Percentiles rank a stretch among this genome's conserved stretches.
phyloP scores from a whole-genome alignment of 164 flowering plant species.

The Akebia trifoliata region DNA sequence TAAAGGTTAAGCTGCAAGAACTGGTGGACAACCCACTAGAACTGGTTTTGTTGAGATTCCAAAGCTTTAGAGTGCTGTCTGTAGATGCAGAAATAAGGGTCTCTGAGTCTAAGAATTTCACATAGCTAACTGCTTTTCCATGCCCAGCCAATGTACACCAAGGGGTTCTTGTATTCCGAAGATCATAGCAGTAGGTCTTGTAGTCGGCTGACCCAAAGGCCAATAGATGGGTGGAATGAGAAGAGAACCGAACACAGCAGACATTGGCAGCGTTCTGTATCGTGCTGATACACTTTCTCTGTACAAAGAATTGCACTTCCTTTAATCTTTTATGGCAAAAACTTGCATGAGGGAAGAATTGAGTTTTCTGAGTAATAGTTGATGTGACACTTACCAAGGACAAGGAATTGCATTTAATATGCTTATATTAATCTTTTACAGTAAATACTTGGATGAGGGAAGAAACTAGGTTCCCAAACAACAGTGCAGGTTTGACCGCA shows the following conservation, averaged over 20 bases:
- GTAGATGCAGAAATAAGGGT: slow-evolving; percentile 93
- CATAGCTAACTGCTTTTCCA: slow-evolving; percentile 85
- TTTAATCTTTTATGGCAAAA: no score
- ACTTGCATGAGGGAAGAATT: no score
- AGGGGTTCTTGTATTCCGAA: slow-evolving; percentile 64
- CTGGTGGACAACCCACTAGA: slow-evolving; percentile 42
- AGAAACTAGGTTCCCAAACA: no score
- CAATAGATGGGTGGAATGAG: slow-evolving; percentile 64
- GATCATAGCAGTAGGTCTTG: slow-evolving; percentile 84
- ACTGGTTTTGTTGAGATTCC: slow-evolving; percentile 82
- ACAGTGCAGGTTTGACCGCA: no score
- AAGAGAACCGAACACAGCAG: slow-evolving; percentile 92
- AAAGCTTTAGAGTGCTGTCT: slow-evolving; percentile 81
- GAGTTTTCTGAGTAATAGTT: no score
- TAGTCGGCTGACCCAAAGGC: slow-evolving; percentile 92
- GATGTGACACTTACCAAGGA: no score
- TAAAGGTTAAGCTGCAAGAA: slow-evolving; percentile 71
- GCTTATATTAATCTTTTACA: no score
- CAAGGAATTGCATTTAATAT: no score
- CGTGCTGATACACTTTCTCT: slow-evolving; percentile 65
- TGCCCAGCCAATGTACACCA: slow-evolving; percentile 93
- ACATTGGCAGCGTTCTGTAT: slow-evolving; percentile 78
- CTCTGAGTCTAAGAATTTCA: slow-evolving; percentile 76
- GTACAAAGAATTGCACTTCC: slow-evolving; percentile 22
- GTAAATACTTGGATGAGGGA: no score